Base-by-base conservation (phyloP, 2,329 filamentous ascomycete species). In the Cytospora leucostoma region DNA sequence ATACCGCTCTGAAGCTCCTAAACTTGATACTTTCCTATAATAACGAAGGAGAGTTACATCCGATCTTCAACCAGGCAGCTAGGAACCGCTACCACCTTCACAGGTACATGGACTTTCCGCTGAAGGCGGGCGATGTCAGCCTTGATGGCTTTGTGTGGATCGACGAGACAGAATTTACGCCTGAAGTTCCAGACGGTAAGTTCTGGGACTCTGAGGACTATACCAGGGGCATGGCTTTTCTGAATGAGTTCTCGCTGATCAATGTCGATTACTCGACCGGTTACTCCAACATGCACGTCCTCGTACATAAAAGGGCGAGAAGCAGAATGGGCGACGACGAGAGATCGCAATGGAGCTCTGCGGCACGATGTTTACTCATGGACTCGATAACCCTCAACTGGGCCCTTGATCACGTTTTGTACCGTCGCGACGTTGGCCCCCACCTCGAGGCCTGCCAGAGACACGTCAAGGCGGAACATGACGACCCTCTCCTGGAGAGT, bases 231-330 rank as follows among this genome's bases (percentile, higher is more conserved):
- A 37, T 68, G 0, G 47, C 7, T 0, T 17, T 69, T 2, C 52
- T 73, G 8, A 7, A 59, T 11, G 53, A 54, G 3, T 68, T 69
- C 11, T 71, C 70, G 1, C 64, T 73, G 3, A 53, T 72, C 17
- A 71, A 65, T 2, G 56, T 53, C 10, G 27, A 34, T 8, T 13
- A 37, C 6, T n/a, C 21, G 2, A 21, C 0, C 0, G 19, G 12
- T 33, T 44, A 56, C 11, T 7, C 62, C 11, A 70, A 68, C 1
- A 72, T 72, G 69, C 71, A 72, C 10, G 54, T 67, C 3, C 21
- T 73, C 3, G 67, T 71, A 1, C 70, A 71, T 13, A 61, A 62
- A 3, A 71, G 70, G 71, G 69, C 69, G 15, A 63, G 66, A 4
- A 49, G 66, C 7, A 57, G 69, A 13, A 37, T 64, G 57, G 33